These are phyloP conservation scores for Suillus decipiens DNA, from an alignment of 768 basidiomycete species.

Conservation along the genomic window DNA sequence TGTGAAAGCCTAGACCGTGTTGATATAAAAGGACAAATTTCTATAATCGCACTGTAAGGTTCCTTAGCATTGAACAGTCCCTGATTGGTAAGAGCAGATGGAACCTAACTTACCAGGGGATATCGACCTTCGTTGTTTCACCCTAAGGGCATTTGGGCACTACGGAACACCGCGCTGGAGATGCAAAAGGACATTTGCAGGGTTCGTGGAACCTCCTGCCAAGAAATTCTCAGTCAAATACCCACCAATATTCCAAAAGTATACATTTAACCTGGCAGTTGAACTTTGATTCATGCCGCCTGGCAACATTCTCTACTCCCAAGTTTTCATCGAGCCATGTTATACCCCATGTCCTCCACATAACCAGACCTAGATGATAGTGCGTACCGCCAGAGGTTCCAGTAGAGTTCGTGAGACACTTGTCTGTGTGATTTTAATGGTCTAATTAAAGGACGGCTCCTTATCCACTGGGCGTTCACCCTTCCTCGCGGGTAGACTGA, in stretches of 20 bases:
- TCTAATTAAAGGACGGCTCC: neutral
- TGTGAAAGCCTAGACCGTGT: neutral
- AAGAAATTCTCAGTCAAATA: neutral
- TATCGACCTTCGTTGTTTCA: neutral
- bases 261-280: neutral
- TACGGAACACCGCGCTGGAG: neutral
- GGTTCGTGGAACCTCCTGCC: neutral
- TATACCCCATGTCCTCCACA: slow-evolving; percentile 49
- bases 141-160: neutral
- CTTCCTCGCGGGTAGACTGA: neutral
- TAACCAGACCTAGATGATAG: slow-evolving; percentile 42
- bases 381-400: slow-evolving; percentile 53
- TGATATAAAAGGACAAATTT: neutral
- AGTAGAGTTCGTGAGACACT: slow-evolving; percentile 40
- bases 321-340: slow-evolving; percentile 47
- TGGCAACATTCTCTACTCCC: neutral
- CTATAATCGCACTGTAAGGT: neutral
- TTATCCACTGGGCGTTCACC: neutral
- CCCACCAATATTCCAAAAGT: neutral
- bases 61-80: neutral
- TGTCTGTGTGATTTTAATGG: slow-evolving; percentile 29
- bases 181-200: neutral
- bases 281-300: neutral
- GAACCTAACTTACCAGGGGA: neutral
- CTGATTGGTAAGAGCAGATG: neutral